Conservation (phyloP, 1,284 basidiomycete species). For the Tilletiaria anomala region DNA sequence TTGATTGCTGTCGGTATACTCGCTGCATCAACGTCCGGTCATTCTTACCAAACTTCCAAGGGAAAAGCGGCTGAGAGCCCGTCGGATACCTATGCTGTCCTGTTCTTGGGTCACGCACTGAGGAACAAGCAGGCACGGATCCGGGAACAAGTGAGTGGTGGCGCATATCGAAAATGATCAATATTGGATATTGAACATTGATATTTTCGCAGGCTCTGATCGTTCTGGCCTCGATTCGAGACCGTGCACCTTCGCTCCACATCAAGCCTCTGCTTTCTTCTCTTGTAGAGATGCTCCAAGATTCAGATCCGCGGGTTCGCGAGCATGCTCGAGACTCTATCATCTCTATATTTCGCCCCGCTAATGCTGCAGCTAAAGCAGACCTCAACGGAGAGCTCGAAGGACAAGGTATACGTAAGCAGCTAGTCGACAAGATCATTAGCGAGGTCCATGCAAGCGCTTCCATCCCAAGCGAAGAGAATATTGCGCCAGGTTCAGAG, state of each 20-base stretch:
- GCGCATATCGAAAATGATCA: too few relatives aligned
- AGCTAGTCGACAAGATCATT: conserved; percentile 49
- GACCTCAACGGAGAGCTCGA: conserved; percentile 85
- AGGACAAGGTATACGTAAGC: conserved; percentile 69
- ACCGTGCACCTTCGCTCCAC: conserved; percentile 46
- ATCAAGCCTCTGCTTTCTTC: conserved; percentile 64
- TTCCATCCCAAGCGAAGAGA: background rate
- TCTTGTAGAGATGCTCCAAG: conserved; percentile 73
- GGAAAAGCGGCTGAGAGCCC: background rate
- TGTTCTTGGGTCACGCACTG: background rate
- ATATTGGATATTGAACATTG: too few relatives aligned
- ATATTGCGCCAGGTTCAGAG: too few relatives aligned
- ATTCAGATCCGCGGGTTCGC: conserved; percentile 75
- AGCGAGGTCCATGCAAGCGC: conserved; percentile 35
- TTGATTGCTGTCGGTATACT: background rate
- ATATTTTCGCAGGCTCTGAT: too few relatives aligned
- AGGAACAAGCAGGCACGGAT: background rate
- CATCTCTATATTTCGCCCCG: conserved; percentile 67
- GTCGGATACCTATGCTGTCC: background rate
- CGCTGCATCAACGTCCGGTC: background rate
- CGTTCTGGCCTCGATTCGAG: background rate
- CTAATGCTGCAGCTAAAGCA: conserved; percentile 65
- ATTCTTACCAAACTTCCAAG: background rate
- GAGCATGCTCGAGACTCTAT: conserved; percentile 67
- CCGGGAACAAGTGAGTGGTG: background rate